A percentile compares a stretch with the other conserved stretches of the same genome.
phyloP scores from a whole-genome alignment of 345 rosid genomes.

The Lepidium sativum region DNA sequence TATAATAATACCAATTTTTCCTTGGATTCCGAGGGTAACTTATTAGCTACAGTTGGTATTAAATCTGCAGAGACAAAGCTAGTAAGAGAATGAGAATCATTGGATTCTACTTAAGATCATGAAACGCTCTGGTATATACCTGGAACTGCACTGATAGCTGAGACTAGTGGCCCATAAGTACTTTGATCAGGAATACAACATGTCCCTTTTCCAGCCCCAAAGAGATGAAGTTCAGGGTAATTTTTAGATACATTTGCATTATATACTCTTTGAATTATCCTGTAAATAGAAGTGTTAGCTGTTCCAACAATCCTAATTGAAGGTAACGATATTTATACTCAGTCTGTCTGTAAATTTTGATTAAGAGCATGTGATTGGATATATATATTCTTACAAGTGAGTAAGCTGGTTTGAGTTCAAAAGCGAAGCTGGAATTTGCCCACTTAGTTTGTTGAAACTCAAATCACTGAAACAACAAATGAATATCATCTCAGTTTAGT shows the following conservation, averaged over 20 bases:
- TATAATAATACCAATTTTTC: slow-evolving; percentile 37
- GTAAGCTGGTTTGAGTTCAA: too few relatives aligned
- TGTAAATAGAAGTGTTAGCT: slow-evolving; percentile 28
- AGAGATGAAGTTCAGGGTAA: slow-evolving; percentile 47
- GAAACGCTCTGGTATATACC: slow-evolving; percentile 29
- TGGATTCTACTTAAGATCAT: not conserved
- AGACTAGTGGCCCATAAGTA: slow-evolving; percentile 46
- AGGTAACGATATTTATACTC: too few relatives aligned
- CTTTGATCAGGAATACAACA: slow-evolving; percentile 43
- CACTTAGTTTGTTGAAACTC: too few relatives aligned
- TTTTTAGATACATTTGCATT: slow-evolving; percentile 38
- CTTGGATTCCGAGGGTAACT: slow-evolving; percentile 31
- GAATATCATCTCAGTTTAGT: too few relatives aligned
- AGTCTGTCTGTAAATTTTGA: too few relatives aligned
- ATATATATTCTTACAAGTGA: too few relatives aligned
- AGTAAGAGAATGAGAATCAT: slow-evolving; percentile 1
- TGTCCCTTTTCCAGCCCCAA: slow-evolving; percentile 66
- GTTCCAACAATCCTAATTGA: too few relatives aligned
- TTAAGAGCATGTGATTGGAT: too few relatives aligned
- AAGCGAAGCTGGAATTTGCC: too few relatives aligned
- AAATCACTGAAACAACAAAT: too few relatives aligned
- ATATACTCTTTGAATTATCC: slow-evolving; percentile 33
- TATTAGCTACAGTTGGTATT: slow-evolving; percentile 49
- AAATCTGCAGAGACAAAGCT: slow-evolving; percentile 48
- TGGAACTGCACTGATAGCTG: slow-evolving; percentile 57